A percentile compares a stretch with the other conserved stretches of the same genome.
Evolutionary conservation across 805 yeast genomes (phyloP).

Genomic region (Blastobotrys chiropterorum): DNA sequence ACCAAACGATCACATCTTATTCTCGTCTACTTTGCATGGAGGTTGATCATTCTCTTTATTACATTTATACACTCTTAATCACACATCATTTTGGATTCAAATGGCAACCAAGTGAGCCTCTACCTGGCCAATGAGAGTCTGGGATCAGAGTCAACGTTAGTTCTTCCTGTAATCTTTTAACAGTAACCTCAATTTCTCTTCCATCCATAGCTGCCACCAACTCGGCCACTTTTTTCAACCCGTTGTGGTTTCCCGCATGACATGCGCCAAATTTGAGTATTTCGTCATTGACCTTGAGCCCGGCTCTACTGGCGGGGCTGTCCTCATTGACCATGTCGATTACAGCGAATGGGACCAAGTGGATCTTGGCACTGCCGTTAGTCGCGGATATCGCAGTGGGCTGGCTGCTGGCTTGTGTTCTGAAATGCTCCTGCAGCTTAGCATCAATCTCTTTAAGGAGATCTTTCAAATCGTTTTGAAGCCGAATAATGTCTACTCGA

Average conservation of each 20-base stretch:
- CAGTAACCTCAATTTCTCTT: neutral
- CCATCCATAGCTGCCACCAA: conserved; percentile 34
- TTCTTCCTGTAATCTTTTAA: neutral
- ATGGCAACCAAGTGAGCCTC: conserved; percentile 65
- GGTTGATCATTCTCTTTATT: conserved; percentile 42
- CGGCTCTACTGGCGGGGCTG: conserved; percentile 56
- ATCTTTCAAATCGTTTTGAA: conserved; percentile 60
- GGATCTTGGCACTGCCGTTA: neutral
- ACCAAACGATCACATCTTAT: conserved; percentile 69
- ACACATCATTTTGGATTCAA: conserved; percentile 29
- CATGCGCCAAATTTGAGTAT: conserved; percentile 49
- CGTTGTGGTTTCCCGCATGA: conserved; percentile 50
- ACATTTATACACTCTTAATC: neutral
- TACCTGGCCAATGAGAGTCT: conserved; percentile 52
- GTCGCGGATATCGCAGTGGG: neutral
- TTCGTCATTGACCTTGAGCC: conserved; percentile 50
- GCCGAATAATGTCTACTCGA: conserved; percentile 57
- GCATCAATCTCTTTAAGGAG: conserved; percentile 43
- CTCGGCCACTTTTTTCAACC: conserved; percentile 38
- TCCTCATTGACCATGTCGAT: conserved; percentile 43
- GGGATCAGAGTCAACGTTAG: conserved; percentile 37
- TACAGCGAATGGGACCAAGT: conserved; percentile 24
- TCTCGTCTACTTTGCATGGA: conserved; percentile 92
- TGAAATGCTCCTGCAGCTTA: conserved; percentile 39
- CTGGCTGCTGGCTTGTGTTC: neutral